Evolutionary conservation across 129 eudicot species (phyloP), one percentile per base, ranked within the genome.

Genomic region (Tagetes erecta): DNA sequence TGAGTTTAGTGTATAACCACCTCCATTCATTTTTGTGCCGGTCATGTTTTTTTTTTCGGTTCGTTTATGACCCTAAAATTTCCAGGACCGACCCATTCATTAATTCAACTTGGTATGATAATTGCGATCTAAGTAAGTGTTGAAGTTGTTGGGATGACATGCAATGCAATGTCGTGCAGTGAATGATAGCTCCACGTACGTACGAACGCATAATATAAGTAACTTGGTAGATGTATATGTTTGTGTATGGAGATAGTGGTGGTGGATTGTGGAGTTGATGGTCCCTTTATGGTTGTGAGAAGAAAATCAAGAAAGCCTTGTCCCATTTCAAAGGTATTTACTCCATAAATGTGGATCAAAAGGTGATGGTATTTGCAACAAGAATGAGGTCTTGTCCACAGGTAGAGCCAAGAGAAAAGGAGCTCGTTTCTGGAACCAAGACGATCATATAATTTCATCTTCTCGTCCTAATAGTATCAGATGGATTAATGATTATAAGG

Each of bases 361-460:
- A 93, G 81, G 97, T 93, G 84, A 93, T 86, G 2, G 97, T 93
- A 1, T 93, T 55, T 90, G 97, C 86, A 89, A 93, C 92, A 93
- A 90, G 81, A 51, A 76, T 60, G 98, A 93, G 64, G 96, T 93
- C 55, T 64, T 93, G 20, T 57, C 77, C 20, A 83, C 80, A 68
- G 81, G 87, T 44, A 84, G 80, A 81, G 79, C 60, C 52, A 93
- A 93, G 84, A 83, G 98, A 73, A 90, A 88, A 85, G 96, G 74
- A 46, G 92, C 98, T 37, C 85, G 81, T 45, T 90, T 93, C 74
- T 93, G 98, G 98, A 73, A 88, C 20, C 75, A 46, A 85, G 53
- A 69, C 4, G 51, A 59, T 38, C 20, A 40, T 78, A 47, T 74
- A 6, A 10, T 58, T 34, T 34, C 84, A 33, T 63, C 80, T 36